Evolutionary conservation across 225 moss, liverwort and hornwort species (phyloP).

Genomic region (Ulota crispa): DNA sequence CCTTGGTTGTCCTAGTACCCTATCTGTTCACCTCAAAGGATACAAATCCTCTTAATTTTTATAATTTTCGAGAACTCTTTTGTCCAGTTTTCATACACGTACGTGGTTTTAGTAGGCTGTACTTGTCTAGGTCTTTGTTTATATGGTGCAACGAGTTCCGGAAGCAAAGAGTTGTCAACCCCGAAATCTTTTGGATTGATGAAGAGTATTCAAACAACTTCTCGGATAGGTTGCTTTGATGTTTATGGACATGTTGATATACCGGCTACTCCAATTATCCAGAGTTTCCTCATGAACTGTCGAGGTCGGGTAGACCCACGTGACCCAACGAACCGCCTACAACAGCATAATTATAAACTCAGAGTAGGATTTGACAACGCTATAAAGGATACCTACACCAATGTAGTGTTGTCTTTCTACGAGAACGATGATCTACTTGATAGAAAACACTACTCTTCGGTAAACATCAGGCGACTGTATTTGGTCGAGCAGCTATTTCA

Average conservation of each 20-base stretch:
- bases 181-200: background rate
- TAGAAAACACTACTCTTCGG: accelerated
- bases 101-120: background rate
- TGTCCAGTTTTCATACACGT: background rate
- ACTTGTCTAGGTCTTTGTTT: background rate
- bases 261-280: background rate
- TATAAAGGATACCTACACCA: background rate
- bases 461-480: background rate
- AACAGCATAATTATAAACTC: background rate
- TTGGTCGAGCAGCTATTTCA: constrained; percentile 2
- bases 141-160: constrained; percentile 24
- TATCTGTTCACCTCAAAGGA: accelerated
- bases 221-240: background rate
- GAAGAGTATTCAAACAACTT: background rate
- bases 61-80: background rate
- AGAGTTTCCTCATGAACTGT: background rate
- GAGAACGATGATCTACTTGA: background rate
- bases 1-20: background rate
- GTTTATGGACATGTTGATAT: background rate
- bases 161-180: constrained; percentile 4
- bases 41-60: background rate
- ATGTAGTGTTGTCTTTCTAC: background rate
- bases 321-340: accelerated
- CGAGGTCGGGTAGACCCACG: background rate
- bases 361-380: background rate